These are phyloP conservation scores for Suhomyces bokatorum DNA, from an alignment of 1,139 yeast genomes.

Conservation along the genomic window DNA sequence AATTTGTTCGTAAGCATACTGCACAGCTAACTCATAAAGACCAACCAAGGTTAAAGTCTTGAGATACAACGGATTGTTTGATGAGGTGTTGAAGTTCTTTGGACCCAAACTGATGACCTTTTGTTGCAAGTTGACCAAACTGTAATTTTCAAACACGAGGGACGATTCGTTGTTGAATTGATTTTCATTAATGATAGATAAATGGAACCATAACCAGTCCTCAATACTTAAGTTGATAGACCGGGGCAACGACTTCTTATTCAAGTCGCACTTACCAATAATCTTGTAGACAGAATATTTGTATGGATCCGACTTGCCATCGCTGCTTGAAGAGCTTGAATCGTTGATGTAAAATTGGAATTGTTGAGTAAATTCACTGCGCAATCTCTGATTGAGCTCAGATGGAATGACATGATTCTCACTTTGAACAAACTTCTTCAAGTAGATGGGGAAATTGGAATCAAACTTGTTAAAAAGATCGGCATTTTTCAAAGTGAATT, in stretches of 20 bases:
- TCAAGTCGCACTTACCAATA: slow-evolving; percentile 85
- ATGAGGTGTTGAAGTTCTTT: slow-evolving; percentile 62
- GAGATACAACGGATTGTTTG: slow-evolving; percentile 72
- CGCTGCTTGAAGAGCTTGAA: slow-evolving; percentile 31
- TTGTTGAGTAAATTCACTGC: slow-evolving; percentile 81
- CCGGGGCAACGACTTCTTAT: slow-evolving; percentile 72
- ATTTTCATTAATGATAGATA: slow-evolving; percentile 68
- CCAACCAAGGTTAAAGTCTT: slow-evolving; percentile 78
- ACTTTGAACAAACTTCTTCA: slow-evolving; percentile 71
- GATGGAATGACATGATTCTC: slow-evolving; percentile 49
- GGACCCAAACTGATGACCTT: slow-evolving; percentile 73
- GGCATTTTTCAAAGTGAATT: slow-evolving; percentile 33
- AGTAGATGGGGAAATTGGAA: slow-evolving; percentile 76
- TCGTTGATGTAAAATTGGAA: slow-evolving; percentile 63
- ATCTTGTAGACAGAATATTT: slow-evolving; percentile 89
- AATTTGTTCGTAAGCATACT: slow-evolving; percentile 58
- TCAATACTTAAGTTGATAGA: slow-evolving; percentile 77
- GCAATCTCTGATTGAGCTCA: slow-evolving; percentile 69
- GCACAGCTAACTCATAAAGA: slow-evolving; percentile 78
- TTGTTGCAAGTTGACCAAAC: slow-evolving; percentile 72
- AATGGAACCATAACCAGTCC: slow-evolving; percentile 97
- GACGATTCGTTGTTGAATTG: slow-evolving; percentile 35
- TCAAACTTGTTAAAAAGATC: slow-evolving; percentile 78
- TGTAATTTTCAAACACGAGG: slow-evolving; percentile 70
- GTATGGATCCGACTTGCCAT: slow-evolving; percentile 68